Percentiles rank a stretch among this genome's conserved stretches.
These are phyloP conservation scores for Saccharomyces hybrid DNA, from an alignment of 1,139 yeast species.

Conservation along the genomic window DNA sequence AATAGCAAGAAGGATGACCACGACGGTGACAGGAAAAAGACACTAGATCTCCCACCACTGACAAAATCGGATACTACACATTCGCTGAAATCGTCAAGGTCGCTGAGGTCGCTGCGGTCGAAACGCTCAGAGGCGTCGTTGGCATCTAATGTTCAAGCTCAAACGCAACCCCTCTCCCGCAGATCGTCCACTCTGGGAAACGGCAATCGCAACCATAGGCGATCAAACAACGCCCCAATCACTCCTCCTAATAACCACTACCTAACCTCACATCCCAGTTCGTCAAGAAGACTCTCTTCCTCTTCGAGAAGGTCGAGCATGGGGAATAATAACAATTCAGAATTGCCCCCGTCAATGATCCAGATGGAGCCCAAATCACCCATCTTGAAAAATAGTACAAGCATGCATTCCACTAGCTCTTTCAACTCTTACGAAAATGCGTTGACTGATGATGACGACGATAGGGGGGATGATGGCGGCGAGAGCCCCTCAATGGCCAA, in stretches of 20 bases:
- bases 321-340: slow-evolving; percentile 6
- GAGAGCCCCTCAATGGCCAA: slow-evolving; percentile 8
- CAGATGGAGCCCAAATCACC: slow-evolving; percentile 57
- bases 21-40: slow-evolving; percentile 19
- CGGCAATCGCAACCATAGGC: background rate
- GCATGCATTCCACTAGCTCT: slow-evolving; percentile 9
- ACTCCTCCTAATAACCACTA: background rate
- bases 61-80: slow-evolving; percentile 47
- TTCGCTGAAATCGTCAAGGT: slow-evolving; percentile 44
- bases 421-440: slow-evolving; percentile 10
- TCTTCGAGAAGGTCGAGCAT: slow-evolving; percentile 20
- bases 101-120: slow-evolving; percentile 40
- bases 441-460: slow-evolving; percentile 8
- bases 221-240: background rate
- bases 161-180: background rate
- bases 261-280: background rate
- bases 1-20: slow-evolving; percentile 9
- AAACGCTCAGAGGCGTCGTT: slow-evolving; percentile 26
- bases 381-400: slow-evolving; percentile 36
- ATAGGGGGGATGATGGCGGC: slow-evolving; percentile 5
- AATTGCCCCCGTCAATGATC: slow-evolving; percentile 56
- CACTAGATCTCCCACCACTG: slow-evolving; percentile 37
- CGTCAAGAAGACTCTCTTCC: background rate
- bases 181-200: background rate
- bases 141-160: background rate